These are phyloP conservation scores for Erodium moschatum DNA, from an alignment of 441 rosid species.

Conservation along the genomic window DNA sequence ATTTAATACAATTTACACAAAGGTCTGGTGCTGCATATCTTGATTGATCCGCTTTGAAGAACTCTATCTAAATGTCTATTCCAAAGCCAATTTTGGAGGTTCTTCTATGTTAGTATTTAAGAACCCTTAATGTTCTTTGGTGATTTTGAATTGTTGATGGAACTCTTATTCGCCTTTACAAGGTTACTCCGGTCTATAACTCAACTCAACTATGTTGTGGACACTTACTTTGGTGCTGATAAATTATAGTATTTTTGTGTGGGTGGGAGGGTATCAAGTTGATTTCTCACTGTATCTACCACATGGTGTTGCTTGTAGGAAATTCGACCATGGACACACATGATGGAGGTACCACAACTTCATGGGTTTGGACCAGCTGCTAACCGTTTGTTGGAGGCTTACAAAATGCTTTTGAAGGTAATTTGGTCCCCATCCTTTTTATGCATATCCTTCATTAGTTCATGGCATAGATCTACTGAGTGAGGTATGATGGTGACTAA, in stretches of 20 bases:
- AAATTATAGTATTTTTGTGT: not conserved
- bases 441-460: not conserved
- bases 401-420: conserved; percentile 95
- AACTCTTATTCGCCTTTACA: not conserved
- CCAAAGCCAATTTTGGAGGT: not conserved
- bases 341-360: conserved; percentile 99
- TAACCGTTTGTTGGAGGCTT: conserved; percentile 89
- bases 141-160: not conserved
- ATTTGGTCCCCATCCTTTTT: conserved; percentile 3
- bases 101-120: not conserved
- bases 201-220: not conserved
- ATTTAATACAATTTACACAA: conserved; percentile 77
- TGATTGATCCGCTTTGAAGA: conserved; percentile 13
- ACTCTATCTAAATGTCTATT: not conserved
- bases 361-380: conserved; percentile 99
- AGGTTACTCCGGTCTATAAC: not conserved
- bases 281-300: conserved; percentile 12
- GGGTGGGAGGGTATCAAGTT: not conserved
- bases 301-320: conserved; percentile 37
- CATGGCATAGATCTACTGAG: not conserved
- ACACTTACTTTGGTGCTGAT: not conserved
- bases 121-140: not conserved
- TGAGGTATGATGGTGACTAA: not conserved
- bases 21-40: conserved; percentile 37
- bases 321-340: conserved; percentile 97